Evolutionary conservation across 106 monocot species (phyloP).

Genomic region (Ottelia alismoides): DNA sequence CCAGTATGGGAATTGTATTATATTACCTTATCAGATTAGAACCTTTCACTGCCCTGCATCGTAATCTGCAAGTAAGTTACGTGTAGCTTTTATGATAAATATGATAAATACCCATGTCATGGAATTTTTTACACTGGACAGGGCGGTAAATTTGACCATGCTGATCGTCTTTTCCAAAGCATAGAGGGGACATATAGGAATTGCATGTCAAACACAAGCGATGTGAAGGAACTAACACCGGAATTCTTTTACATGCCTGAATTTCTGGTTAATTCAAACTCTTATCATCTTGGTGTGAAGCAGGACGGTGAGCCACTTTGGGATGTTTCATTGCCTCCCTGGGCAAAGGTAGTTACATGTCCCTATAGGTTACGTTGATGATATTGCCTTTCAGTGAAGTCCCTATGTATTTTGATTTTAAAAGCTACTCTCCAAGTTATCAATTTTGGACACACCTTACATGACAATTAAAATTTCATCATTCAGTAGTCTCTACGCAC

Average conservation of each 20-base stretch:
- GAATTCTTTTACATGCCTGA: constrained; percentile 99
- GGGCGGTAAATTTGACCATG: constrained; percentile 99
- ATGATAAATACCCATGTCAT: neutral
- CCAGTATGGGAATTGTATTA: constrained; percentile 96
- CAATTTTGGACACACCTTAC: no score
- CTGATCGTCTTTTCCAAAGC: constrained; percentile 97
- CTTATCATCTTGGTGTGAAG: constrained; percentile 91
- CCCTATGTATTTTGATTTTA: no score
- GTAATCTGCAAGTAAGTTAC: constrained; percentile 74
- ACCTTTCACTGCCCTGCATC: constrained; percentile 90
- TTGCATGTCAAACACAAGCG: constrained; percentile 95
- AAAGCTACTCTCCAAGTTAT: no score
- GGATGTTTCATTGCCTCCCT: constrained; percentile 93
- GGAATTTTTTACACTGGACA: constrained; percentile 13
- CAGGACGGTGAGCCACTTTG: constrained; percentile 89
- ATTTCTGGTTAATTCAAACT: constrained; percentile 87
- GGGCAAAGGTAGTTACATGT: constrained; percentile 88
- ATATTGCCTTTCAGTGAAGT: no score
- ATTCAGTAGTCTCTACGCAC: no score
- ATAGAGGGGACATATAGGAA: constrained; percentile 84
- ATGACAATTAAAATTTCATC: no score
- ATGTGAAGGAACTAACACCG: constrained; percentile 99
- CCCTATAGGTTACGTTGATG: no score
- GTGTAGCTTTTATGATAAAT: neutral
- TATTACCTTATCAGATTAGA: constrained; percentile 94